A percentile compares a stretch with the other conserved stretches of the same genome.
Evolutionary conservation across 345 rosid species (phyloP).

Genomic region (Heritiera littoralis): DNA sequence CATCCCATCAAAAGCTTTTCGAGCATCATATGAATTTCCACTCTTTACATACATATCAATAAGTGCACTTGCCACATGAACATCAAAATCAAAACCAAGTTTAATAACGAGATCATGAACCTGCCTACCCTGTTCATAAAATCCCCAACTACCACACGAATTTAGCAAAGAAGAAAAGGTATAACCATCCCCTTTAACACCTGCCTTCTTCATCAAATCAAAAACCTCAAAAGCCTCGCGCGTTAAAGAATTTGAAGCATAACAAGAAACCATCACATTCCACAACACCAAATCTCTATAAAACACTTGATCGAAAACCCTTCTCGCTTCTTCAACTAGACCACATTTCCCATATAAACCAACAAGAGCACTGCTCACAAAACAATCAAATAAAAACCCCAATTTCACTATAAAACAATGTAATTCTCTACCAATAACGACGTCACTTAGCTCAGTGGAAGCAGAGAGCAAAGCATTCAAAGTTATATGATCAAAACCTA

Average conservation of each 20-base stretch:
- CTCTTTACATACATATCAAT: conserved; percentile 60
- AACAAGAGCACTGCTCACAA: conserved; percentile 51
- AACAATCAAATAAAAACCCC: conserved; percentile 45
- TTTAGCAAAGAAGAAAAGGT: conserved; percentile 64
- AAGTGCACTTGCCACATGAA: conserved; percentile 60
- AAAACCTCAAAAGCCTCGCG: conserved; percentile 48
- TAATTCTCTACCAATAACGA: conserved; percentile 49
- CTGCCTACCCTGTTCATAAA: conserved; percentile 47
- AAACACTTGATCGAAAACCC: conserved; percentile 45
- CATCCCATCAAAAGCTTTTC: conserved; percentile 55
- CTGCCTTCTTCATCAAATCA: conserved; percentile 45
- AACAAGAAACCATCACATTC: conserved; percentile 66
- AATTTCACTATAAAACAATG: conserved; percentile 55
- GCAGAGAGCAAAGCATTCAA: conserved; percentile 53
- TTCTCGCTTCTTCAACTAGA: conserved; percentile 42
- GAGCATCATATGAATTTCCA: conserved; percentile 42
- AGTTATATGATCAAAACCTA: conserved; percentile 51
- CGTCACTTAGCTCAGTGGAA: conserved; percentile 39
- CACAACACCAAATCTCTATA: conserved; percentile 58
- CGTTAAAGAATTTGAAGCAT: conserved; percentile 46
- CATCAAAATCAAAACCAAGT: conserved; percentile 47
- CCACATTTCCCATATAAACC: conserved; percentile 74
- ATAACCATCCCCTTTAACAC: conserved; percentile 49
- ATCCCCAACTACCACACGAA: conserved; percentile 40
- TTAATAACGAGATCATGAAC: conserved; percentile 54